Evolutionary conservation across 2,329 filamentous ascomycete genomes (phyloP).

Genomic region (Teratosphaeria nubilosa): DNA sequence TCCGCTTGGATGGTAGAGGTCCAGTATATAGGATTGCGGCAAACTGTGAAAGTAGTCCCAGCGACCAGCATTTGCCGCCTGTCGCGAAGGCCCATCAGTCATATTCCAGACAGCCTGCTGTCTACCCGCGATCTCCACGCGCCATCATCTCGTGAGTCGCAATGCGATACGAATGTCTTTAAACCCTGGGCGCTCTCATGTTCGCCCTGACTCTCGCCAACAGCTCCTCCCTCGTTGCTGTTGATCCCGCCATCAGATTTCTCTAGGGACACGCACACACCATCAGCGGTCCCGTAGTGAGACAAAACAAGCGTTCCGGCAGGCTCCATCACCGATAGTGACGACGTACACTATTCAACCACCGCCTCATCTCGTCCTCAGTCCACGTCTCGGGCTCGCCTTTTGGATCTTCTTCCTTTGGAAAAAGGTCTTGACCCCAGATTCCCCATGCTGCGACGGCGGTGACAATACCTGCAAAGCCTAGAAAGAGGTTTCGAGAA

Average conservation of each 20-base stretch:
- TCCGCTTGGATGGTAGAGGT: neutral
- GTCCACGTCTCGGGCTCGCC: conserved; percentile 70
- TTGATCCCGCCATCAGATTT: conserved; percentile 49
- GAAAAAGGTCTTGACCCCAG: conserved; percentile 79
- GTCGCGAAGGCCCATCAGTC: neutral
- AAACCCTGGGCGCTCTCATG: conserved; percentile 39
- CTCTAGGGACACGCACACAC: conserved; percentile 42
- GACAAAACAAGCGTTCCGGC: neutral
- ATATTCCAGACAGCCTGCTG: neutral
- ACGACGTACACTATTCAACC: conserved; percentile 64
- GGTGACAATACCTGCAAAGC: conserved; percentile 72
- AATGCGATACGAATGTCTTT: conserved; percentile 2
- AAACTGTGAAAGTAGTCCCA: neutral
- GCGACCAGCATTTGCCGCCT: neutral
- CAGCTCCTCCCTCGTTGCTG: conserved; percentile 53
- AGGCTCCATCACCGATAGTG: neutral
- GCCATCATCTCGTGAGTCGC: neutral
- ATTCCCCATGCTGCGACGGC: conserved; percentile 76
- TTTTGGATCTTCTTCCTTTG: conserved; percentile 61
- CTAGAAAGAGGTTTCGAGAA: conserved; percentile 39
- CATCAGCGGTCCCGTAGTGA: neutral
- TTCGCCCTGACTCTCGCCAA: conserved; percentile 61
- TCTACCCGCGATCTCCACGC: neutral
- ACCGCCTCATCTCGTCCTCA: conserved; percentile 65
- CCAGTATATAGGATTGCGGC: neutral